These are phyloP conservation scores for Myriosclerotinia scirpicola DNA, from an alignment of 2,329 filamentous ascomycete species.

Conservation along the genomic window DNA sequence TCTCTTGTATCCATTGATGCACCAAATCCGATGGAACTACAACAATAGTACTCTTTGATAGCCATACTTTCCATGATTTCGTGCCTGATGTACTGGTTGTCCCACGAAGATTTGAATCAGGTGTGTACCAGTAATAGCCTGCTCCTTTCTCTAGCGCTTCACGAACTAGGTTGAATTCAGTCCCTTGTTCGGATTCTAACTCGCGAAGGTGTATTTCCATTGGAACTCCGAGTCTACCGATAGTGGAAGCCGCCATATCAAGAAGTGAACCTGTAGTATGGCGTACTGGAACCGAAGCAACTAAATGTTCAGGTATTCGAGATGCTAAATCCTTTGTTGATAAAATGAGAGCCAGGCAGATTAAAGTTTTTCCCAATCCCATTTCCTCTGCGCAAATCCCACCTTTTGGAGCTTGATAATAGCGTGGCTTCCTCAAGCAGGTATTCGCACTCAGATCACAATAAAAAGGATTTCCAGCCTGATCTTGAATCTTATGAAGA, in stretches of 20 bases:
- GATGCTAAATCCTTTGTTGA: conserved; percentile 71
- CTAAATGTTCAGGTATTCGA: conserved; percentile 60
- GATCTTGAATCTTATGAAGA: conserved; percentile 59
- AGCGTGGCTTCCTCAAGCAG: conserved; percentile 63
- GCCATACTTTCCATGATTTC: conserved; percentile 53
- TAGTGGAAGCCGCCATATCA: conserved; percentile 72
- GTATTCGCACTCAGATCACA: conserved; percentile 64
- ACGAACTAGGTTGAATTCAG: conserved; percentile 1
- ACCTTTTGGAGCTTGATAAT: conserved; percentile 72
- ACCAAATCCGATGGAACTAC: conserved; percentile 82
- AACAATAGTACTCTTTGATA: conserved; percentile 71
- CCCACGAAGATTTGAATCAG: conserved; percentile 45
- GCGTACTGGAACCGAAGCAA: conserved; percentile 43
- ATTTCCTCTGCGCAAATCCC: conserved; percentile 81
- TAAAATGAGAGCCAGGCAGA: conserved; percentile 75
- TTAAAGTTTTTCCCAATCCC: conserved; percentile 84
- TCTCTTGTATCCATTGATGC: conserved; percentile 80
- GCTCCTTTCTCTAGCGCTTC: conserved; percentile 57
- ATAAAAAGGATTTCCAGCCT: conserved; percentile 64
- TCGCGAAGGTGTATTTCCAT: conserved; percentile 67
- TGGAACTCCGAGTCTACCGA: conserved; percentile 65
- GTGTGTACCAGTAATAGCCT: conserved; percentile 58
- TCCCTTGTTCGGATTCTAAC: conserved; percentile 24
- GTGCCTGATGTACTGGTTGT: conserved; percentile 44
- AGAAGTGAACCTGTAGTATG: conserved; percentile 60